Conservation (phyloP, 192 early-diverging fungal species). For the Coemansia sp. region DNA sequence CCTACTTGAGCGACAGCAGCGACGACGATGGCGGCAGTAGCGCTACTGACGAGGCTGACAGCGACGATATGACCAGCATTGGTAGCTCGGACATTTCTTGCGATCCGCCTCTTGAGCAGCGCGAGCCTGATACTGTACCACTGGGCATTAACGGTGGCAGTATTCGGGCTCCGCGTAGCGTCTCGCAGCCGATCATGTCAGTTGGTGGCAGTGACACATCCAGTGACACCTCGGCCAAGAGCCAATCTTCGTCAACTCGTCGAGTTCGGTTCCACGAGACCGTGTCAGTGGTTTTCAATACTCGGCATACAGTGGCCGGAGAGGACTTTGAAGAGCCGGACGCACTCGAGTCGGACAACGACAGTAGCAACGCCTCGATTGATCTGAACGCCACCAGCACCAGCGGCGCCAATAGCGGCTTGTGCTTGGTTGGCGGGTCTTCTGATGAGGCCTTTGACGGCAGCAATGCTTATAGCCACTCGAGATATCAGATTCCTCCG, state of each 20-base stretch:
- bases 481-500: slow-evolving; percentile 33
- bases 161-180: slow-evolving; percentile 2
- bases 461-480: slow-evolving; percentile 17
- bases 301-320: slow-evolving; percentile 17
- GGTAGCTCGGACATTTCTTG: slow-evolving; percentile 35
- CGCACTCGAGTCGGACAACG: slow-evolving; percentile 38
- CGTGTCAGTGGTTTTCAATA: slow-evolving; percentile 51
- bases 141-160: background rate
- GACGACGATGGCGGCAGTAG: slow-evolving; percentile 17
- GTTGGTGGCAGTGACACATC: slow-evolving; percentile 25
- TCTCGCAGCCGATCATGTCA: slow-evolving; percentile 18
- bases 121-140: background rate
- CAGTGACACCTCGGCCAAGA: slow-evolving; percentile 40
- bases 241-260: slow-evolving; percentile 51
- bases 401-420: background rate
- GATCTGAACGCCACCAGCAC: slow-evolving; percentile 12
- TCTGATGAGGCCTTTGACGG: slow-evolving; percentile 49
- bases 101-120: slow-evolving; percentile 5
- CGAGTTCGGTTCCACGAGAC: slow-evolving; percentile 54
- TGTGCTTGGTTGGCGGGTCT: background rate
- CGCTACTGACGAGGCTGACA: slow-evolving; percentile 12
- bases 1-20: slow-evolving; percentile 47
- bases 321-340: slow-evolving; percentile 22
- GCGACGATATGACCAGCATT: slow-evolving; percentile 21
- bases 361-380: slow-evolving; percentile 48